Evolutionary conservation across 2,329 filamentous ascomycete genomes (phyloP), one percentile per base, ranked within the genome.

Genomic region (Aureobasidium sp.): DNA sequence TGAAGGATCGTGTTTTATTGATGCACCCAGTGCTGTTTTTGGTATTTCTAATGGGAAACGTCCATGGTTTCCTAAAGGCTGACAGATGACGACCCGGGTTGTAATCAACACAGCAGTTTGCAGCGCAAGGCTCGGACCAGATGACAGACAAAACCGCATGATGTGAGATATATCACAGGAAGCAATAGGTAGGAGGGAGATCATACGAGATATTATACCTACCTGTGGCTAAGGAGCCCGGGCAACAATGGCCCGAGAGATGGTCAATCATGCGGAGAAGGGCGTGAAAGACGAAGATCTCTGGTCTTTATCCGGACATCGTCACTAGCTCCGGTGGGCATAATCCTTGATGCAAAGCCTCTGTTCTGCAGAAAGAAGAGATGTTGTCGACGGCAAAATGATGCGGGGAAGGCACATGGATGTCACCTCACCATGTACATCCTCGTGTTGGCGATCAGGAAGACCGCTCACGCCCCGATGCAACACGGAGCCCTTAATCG

Each of bases 1-100:
- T 1, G 67, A 67, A 1, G 64, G 64, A 10, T 65, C 61, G 51
- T 70, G 70, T n/a, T 63, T 57, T 24, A 71, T 71, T 0, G 69
- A 70, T 8, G 69, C 69, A 26, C 68, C 66, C 12, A 61, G 20
- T 29, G 60, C 50, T 27, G 44, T 60, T 12, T 55, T 43, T 8
- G 62, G 55, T 36, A 63, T 60, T 3, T 46, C 27, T 4, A 63
- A 26, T 12, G 9, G 27, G 47, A 46, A 15, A 52, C 26, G 17
- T 36, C 13, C 15, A 9, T 34, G 26, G 9, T 12, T 24, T 24
- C 24, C 37, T n/a, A 20, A 29, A 44, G 59, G 59, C 1, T 52
- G 46, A 44, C 36, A 41, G 29, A 13, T 15, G 4, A 12, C 43
- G 15, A 29, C 13, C 24, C 24, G 24, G 2, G 55, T 34, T 48